Conservation (phyloP, 179 eudicot species). For the Monotropa hypopitys region DNA sequence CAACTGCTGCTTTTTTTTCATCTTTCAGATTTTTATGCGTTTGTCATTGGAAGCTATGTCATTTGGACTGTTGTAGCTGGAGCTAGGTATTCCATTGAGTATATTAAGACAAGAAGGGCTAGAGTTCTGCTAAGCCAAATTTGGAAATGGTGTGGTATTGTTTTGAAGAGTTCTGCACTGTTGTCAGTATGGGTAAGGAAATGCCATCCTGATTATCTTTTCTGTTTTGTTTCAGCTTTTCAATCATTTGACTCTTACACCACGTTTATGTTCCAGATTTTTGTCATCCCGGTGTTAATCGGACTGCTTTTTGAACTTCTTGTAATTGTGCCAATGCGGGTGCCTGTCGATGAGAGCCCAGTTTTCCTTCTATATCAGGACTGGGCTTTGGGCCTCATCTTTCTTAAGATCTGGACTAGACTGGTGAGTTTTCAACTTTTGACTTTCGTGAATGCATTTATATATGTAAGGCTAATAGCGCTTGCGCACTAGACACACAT, state of each 20-base stretch:
- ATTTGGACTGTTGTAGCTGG: conserved; percentile 93
- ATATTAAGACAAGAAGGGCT: conserved; percentile 60
- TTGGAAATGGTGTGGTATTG: conserved; percentile 87
- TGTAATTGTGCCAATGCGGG: conserved; percentile 95
- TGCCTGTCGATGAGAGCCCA: conserved; percentile 92
- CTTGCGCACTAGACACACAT: background rate
- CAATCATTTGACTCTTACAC: conserved; percentile 6
- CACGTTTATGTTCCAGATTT: conserved; percentile 38
- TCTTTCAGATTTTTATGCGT: conserved; percentile 69
- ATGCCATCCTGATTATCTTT: background rate
- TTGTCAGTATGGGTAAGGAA: conserved; percentile 77
- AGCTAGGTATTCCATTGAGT: conserved; percentile 65
- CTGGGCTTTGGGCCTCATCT: conserved; percentile 93
- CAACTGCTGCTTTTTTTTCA: background rate
- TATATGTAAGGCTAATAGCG: background rate
- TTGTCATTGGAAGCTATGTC: conserved; percentile 84
- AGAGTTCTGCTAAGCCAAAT: conserved; percentile 54
- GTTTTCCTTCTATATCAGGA: conserved; percentile 93
- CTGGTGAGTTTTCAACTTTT: conserved; percentile 40
- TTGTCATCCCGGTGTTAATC: conserved; percentile 80
- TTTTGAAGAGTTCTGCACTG: conserved; percentile 66
- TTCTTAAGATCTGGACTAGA: conserved; percentile 94
- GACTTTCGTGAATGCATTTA: background rate
- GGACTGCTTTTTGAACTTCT: conserved; percentile 90
- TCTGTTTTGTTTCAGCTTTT: background rate